Evolutionary conservation across 225 moss, liverwort and hornwort genomes (phyloP), one percentile per base, ranked within the genome.

Genomic region (Polytrichum commune): DNA sequence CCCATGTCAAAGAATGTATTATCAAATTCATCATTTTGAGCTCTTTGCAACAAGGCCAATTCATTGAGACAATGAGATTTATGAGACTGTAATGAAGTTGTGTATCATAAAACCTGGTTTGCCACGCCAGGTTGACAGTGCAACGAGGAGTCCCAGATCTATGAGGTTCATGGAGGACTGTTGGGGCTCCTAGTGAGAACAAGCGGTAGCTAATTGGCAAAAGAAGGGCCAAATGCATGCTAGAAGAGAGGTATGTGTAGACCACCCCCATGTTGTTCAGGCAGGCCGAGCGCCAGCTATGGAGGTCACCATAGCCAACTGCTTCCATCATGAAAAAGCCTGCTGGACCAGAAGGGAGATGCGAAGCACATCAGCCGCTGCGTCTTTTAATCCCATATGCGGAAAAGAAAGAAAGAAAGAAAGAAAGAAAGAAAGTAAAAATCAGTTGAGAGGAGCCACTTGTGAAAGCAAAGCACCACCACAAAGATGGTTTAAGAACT

Each of bases 311-410:
- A 27, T 76, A 70, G 38, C 76, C 70, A 7, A 62, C 53, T n/a
- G 35, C 70, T 33, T 76, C 70, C n/a, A 76, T 65, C 70, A 70
- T 38, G 27, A 32, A 56, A n/a, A 55, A 69, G 25, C 64, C 70
- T 38, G n/a, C 70, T 24, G 1, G 8, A 65, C 65, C 70, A 76
- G 5, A 56, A 76, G 7, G 18, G 33, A 19, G 29, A 76, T 24
- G 23, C 65, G 70, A 10, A 58, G 2, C 6, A 30, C 27, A 1
- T 76, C 70, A 18, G 76, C 25, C 10, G 28, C 24, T 3, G 54
- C 53, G 18, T 76, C 75, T 25, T 54, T 7, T 8, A 28, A 27
- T 4, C 62, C 68, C 18, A 54, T 5, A 13, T 56, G 1, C 1
- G 18, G 29, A 7, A 60, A 56, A 35, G 30, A 30, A 30, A 30